phyloP scores from a whole-genome alignment of 2,329 filamentous ascomycete species.

The Eutypa lata region DNA sequence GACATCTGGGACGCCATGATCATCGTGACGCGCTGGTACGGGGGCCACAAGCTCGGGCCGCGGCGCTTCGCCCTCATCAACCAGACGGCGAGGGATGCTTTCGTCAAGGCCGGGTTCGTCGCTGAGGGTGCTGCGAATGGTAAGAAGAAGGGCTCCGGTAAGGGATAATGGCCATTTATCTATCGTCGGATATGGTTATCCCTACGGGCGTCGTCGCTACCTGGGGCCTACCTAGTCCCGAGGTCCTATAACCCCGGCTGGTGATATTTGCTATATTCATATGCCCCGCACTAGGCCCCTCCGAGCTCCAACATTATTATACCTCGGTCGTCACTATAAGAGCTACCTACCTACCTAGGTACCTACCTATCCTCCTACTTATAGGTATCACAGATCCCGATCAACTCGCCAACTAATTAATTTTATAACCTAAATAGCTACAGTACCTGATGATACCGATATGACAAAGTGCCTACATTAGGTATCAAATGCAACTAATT shows the following conservation, averaged over 20 bases:
- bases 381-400: no score
- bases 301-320: not conserved
- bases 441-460: no score
- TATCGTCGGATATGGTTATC: no score
- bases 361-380: no score
- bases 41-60: slow-evolving; percentile 83
- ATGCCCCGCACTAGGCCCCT: not conserved
- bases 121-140: slow-evolving; percentile 41
- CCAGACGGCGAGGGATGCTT: slow-evolving; percentile 74
- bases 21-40: slow-evolving; percentile 93
- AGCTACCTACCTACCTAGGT: no score
- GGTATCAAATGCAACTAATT: no score
- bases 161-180: slow-evolving; percentile 12
- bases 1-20: slow-evolving; percentile 91
- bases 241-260: no score
- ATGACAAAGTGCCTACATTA: no score
- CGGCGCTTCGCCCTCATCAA: slow-evolving; percentile 91
- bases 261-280: no score
- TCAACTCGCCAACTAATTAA: no score
- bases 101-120: slow-evolving; percentile 73
- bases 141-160: slow-evolving; percentile 40
- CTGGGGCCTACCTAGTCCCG: not conserved
- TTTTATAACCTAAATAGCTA: no score
- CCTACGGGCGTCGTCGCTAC: no score
- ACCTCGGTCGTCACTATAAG: not conserved